phyloP scores from a whole-genome alignment of 2,329 filamentous ascomycete genomes.

The Epichloe bromicola region DNA sequence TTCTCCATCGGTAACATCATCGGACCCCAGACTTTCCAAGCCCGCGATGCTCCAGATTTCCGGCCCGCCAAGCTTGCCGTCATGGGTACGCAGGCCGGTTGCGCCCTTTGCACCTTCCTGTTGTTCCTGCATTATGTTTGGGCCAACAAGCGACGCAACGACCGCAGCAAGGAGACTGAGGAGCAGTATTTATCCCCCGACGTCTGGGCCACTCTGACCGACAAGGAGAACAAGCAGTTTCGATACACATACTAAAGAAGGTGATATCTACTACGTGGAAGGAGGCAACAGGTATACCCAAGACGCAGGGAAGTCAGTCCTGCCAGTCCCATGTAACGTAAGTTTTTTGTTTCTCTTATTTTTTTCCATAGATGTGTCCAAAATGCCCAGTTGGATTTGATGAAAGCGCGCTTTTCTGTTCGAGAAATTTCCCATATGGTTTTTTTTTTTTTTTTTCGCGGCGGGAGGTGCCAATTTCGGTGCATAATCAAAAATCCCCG shows the following conservation, averaged over 20 bases:
- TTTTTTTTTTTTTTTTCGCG: neutral
- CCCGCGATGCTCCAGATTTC: slow-evolving; percentile 36
- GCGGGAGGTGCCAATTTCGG: neutral
- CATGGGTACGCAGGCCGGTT: slow-evolving; percentile 35
- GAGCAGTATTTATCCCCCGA: slow-evolving; percentile 28
- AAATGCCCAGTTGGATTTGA: neutral
- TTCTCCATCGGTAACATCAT: slow-evolving; percentile 44
- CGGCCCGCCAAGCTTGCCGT: slow-evolving; percentile 41
- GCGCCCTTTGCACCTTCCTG: slow-evolving; percentile 26
- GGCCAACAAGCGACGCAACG: slow-evolving; percentile 29
- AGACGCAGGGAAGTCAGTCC: neutral
- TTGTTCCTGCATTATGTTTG: slow-evolving; percentile 38
- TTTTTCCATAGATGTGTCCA: neutral
- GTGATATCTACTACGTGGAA: neutral
- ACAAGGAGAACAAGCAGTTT: slow-evolving; percentile 44
- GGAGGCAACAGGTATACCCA: neutral
- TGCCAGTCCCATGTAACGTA: neutral
- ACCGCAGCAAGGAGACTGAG: slow-evolving; percentile 21
- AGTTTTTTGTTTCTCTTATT: neutral
- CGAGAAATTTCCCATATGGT: too few relatives aligned
- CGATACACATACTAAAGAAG: slow-evolving; percentile 32
- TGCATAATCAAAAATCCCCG: too few relatives aligned
- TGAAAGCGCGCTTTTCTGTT: neutral
- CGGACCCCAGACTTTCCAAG: slow-evolving; percentile 42
- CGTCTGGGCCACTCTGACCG: slow-evolving; percentile 38